Conservation (phyloP, 2,329 filamentous ascomycete genomes). For the Escovopsis sp. region DNA sequence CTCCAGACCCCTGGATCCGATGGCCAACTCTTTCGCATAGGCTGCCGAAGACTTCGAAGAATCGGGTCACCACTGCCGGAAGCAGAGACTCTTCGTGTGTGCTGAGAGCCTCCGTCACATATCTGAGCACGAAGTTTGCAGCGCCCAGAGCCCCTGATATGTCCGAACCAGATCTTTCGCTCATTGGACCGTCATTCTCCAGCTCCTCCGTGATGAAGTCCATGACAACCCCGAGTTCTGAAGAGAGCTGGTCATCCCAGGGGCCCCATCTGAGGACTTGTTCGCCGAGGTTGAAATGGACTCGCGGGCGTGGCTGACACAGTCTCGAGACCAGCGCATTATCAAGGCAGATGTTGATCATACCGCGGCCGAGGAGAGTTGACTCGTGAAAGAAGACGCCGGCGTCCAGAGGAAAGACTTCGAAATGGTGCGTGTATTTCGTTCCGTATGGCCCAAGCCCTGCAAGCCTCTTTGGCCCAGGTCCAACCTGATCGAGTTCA, state of each 20-base stretch:
- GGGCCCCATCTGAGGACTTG: constrained; percentile 36
- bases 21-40: constrained; percentile 21
- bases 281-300: constrained; percentile 31
- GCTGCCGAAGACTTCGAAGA: constrained; percentile 25
- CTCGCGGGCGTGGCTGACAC: constrained; percentile 15
- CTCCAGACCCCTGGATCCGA: constrained; percentile 4
- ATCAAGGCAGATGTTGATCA: constrained; percentile 25
- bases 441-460: constrained; percentile 46
- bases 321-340: constrained; percentile 14
- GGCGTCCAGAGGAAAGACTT: constrained; percentile 40
- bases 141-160: constrained; percentile 13
- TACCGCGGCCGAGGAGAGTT: constrained; percentile 42
- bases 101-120: constrained; percentile 27
- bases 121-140: constrained; percentile 32
- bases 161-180: background rate
- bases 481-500: constrained; percentile 6
- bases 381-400: constrained; percentile 44
- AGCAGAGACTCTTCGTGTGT: constrained; percentile 15
- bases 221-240: constrained; percentile 45
- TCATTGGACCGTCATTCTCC: constrained; percentile 7
- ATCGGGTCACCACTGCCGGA: constrained; percentile 26
- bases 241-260: constrained; percentile 44
- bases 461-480: constrained; percentile 19
- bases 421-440: constrained; percentile 46
- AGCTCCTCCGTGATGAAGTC: constrained; percentile 39